Conservation (phyloP, 345 rosid genomes). For the Combretum micranthum region DNA sequence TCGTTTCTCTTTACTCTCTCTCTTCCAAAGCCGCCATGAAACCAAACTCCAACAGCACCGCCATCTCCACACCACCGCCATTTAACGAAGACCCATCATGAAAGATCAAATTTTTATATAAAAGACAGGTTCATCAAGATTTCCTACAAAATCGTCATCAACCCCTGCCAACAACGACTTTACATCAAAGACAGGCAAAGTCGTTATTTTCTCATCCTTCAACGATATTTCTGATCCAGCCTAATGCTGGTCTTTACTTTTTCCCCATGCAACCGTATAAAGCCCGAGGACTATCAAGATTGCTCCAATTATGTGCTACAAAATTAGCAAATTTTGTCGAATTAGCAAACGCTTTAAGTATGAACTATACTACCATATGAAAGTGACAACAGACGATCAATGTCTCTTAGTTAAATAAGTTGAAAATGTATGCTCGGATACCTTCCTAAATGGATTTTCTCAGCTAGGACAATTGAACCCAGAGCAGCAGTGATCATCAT, state of each 20-base stretch:
- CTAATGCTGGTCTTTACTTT: conserved; percentile 55
- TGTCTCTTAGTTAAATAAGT: too few relatives aligned
- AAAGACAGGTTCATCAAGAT: too few relatives aligned
- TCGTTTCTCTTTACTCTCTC: too few relatives aligned
- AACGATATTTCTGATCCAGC: conserved; percentile 1
- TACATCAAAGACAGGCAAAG: conserved; percentile 30
- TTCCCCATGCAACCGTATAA: conserved; percentile 88
- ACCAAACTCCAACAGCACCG: too few relatives aligned
- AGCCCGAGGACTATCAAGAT: conserved; percentile 65
- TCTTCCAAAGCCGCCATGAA: too few relatives aligned
- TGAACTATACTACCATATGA: too few relatives aligned
- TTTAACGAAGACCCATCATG: too few relatives aligned
- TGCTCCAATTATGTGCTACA: conserved; percentile 77
- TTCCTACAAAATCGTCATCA: too few relatives aligned
- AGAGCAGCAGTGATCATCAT: conserved; percentile 79
- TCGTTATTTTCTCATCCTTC: conserved; percentile 22
- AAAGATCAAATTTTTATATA: too few relatives aligned
- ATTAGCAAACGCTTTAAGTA: neutral
- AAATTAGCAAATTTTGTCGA: neutral
- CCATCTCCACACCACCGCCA: too few relatives aligned
- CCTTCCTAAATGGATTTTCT: conserved; percentile 78
- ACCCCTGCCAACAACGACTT: neutral
- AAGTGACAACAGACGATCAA: too few relatives aligned
- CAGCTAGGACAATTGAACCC: conserved; percentile 57
- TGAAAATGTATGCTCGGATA: conserved; percentile 14